Conservation (phyloP, 306 rosid genomes). For the Abrus pulchellus region DNA sequence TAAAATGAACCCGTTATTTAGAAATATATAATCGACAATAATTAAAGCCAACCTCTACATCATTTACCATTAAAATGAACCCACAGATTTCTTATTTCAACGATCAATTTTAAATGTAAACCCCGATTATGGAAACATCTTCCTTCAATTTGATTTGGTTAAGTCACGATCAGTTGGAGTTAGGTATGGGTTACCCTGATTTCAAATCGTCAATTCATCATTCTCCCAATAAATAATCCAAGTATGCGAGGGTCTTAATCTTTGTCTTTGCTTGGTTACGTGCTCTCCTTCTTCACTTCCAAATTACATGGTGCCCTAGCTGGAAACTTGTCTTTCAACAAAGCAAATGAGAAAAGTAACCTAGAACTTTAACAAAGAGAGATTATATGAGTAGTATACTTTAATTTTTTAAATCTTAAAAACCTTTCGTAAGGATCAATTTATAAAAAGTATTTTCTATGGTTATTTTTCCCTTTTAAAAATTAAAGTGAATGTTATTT, state of each 20-base stretch:
- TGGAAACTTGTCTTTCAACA: not conserved
- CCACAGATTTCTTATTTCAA: slow-evolving; percentile 10
- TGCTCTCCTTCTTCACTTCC: slow-evolving; percentile 47
- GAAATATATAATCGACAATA: not conserved
- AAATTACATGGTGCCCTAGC: not conserved
- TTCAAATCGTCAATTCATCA: slow-evolving; percentile 42
- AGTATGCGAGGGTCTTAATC: not conserved
- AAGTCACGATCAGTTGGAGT: slow-evolving; percentile 36
- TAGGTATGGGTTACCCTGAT: slow-evolving; percentile 51
- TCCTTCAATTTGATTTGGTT: not conserved
- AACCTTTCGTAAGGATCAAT: no score
- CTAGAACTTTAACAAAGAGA: not conserved
- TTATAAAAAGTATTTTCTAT: no score
- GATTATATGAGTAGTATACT: no score
- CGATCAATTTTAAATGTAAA: slow-evolving; percentile 16
- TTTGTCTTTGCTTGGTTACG: slow-evolving; percentile 18
- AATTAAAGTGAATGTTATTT: no score
- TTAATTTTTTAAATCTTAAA: no score
- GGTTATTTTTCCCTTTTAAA: no score
- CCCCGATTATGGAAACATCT: slow-evolving; percentile 12
- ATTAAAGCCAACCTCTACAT: not conserved
- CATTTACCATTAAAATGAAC: not conserved
- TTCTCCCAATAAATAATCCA: slow-evolving; percentile 4
- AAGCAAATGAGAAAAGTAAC: not conserved
- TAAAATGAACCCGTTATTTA: not conserved